A percentile compares a stretch with the other conserved stretches of the same genome.
phyloP scores from a whole-genome alignment of 306 rosid genomes.

The Quercus aquifolioides region DNA sequence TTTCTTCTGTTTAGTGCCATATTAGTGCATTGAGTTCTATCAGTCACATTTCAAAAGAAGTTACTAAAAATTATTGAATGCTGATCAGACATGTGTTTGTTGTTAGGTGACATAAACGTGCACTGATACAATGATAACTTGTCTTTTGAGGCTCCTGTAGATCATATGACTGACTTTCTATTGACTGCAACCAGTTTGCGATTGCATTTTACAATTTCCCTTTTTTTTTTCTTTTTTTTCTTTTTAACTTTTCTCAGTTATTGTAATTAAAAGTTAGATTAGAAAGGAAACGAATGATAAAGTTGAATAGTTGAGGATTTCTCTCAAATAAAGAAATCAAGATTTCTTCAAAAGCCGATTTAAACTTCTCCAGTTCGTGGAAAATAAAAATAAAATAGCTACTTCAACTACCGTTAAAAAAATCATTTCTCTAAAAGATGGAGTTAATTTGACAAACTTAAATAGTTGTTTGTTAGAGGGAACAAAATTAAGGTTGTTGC shows the following conservation, averaged over 20 bases:
- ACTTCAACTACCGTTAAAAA: no score
- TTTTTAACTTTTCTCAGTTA: background rate
- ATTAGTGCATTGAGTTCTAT: conserved; percentile 15
- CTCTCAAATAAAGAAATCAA: background rate
- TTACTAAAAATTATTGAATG: conserved; percentile 22
- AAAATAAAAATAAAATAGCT: background rate
- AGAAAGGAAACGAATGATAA: background rate
- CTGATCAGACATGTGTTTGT: conserved; percentile 37
- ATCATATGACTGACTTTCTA: conserved; percentile 1
- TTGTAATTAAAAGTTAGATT: background rate
- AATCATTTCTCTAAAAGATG: no score
- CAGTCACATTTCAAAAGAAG: conserved; percentile 26
- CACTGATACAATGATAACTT: conserved; percentile 36
- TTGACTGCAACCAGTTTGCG: conserved; percentile 4
- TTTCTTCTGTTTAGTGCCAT: conserved; percentile 20
- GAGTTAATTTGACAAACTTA: no score
- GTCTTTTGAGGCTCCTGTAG: conserved; percentile 26
- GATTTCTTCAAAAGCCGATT: background rate
- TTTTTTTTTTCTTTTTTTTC: no score
- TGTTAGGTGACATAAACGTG: conserved; percentile 60
- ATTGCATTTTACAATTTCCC: background rate
- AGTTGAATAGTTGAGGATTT: background rate
- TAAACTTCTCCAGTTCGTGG: background rate
- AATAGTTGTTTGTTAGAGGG: no score
- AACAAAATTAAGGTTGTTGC: no score